These are phyloP conservation scores for Hanseniaspora pseudoguilliermondii DNA, from an alignment of 805 yeast genomes.

Conservation along the genomic window DNA sequence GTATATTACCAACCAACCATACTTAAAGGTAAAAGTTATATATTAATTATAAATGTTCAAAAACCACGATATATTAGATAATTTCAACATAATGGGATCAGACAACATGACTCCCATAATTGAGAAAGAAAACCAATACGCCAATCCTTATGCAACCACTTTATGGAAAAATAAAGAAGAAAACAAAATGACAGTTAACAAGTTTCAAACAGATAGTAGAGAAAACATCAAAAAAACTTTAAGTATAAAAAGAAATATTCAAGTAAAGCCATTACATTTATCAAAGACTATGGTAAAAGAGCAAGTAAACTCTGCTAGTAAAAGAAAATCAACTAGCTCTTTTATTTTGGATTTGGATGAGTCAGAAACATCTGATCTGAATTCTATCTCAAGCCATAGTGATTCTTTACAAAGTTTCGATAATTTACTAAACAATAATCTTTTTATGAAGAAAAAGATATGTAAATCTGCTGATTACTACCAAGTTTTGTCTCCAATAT, in stretches of 20 bases:
- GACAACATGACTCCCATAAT: constrained; percentile 24
- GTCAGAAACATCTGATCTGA: background rate
- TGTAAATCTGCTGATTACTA: constrained; percentile 14
- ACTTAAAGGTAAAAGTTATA: too few relatives aligned
- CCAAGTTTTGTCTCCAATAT: constrained; percentile 30
- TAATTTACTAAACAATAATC: background rate
- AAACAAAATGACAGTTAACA: constrained; percentile 27
- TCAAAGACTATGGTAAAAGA: background rate
- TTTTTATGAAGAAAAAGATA: background rate
- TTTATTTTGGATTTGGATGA: background rate
- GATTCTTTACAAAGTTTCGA: background rate
- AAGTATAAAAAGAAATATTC: constrained; percentile 13
- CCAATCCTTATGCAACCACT: constrained; percentile 34
- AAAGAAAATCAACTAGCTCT: background rate
- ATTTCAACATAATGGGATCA: constrained; percentile 19
- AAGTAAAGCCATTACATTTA: background rate
- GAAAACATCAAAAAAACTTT: constrained; percentile 21
- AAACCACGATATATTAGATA: constrained; percentile 20
- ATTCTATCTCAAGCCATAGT: background rate
- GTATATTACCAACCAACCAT: background rate
- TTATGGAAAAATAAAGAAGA: constrained; percentile 32
- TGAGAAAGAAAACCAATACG: background rate
- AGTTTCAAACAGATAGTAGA: background rate
- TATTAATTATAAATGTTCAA: constrained; percentile 19
- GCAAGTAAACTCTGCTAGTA: background rate